Evolutionary conservation across 371 early-diverging fungal genomes (phyloP), one percentile per base, ranked within the genome.

Genomic region (Rhizopus microsporus): DNA sequence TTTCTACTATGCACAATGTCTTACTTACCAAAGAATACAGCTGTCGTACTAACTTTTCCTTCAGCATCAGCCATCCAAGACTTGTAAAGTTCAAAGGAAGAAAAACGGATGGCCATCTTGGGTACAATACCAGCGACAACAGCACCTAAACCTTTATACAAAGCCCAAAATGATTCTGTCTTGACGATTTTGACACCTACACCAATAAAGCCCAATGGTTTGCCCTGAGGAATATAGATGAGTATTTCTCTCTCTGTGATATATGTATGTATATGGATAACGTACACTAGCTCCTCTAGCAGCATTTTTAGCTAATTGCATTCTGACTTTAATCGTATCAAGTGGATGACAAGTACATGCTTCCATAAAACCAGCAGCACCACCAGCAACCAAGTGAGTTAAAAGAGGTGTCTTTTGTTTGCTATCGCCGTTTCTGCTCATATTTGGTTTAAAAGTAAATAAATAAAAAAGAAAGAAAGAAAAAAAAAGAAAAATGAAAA

Each of bases 91-190:
- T 98, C 97, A 69, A 98, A 97, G 54, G 94, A 94, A 13, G 93
- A 90, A 82, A 98, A 98, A 32, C 98, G 89, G 63, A 98, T 98
- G 34, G 98, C 96, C 97, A 97, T 97, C 83, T 98, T 98, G 59
- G 98, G 98, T 7, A 98, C 96, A 65, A 98, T 98, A 57, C 97
- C 98, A 10, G 93, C 79, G n/a, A 95, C 91, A 10, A 98, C 98
- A 15, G 98, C 97, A 49, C 97, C 97, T 5, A 98, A 87, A 59
- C 98, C 98, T 81, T 97, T 97, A 86, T 98, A 98, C 17, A 98
- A 86, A 2, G 94, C 93, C 54, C 91, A 75, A 43, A 91, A 80
- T 12, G 95, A 94, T 67, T 98, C 98, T 62, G 88, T 90, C 71
- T 84, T 80, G 8, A 92, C 88, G 54, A 98, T 98, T 57, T 85